Evolutionary conservation across 2,329 filamentous ascomycete genomes (phyloP), one percentile per base, ranked within the genome.

Genomic region (Colletotrichum sp.): DNA sequence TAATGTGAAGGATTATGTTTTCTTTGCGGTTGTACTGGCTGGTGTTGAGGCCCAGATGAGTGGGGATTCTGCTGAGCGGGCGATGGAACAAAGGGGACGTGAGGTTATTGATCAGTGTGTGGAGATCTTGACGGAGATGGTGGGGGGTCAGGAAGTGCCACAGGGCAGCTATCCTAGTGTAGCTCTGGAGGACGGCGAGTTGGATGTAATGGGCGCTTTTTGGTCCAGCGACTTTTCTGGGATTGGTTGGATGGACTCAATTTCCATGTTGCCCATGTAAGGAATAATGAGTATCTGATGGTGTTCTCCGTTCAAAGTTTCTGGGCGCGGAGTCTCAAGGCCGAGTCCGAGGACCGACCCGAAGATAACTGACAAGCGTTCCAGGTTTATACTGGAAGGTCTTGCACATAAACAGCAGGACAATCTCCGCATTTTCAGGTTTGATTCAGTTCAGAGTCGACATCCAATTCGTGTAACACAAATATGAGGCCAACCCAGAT

Each of bases 1-100:
- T 3, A 88, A 87, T 32, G 78, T 84, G 26, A 88, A 88, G 75
- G 83, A 83, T 7, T 83, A 85, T 62, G 30, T 83, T n/a, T 68
- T 57, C 12, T 68, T 59, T 36, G 18, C 66, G 13, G 30, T 68
- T 2, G n/a, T 57, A 6, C n/a, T 39, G 13, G 44, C 66, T 18
- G 7, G 21, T n/a, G 9, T 26, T 18, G 66, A 68, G 28, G 66
- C 49, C 26, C 26, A 16, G 15, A 26, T 68, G 66, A 26, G 39
- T 9, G 49, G 30, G 3, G 34, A 39, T 2, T 24, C 66, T 3
- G 44, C 18, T 16, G 52, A 44, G 10, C 8, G 18, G 12, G 67
- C 52, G 6, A 69, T 69, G 67, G 24, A n/a, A 30, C 18, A 60
- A 26, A 6, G 30, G 32, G 52, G 67, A 3, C 21, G 21, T 7